These are phyloP conservation scores for Lepidopterella palustris DNA, from an alignment of 495 filamentous ascomycete species.

Conservation along the genomic window DNA sequence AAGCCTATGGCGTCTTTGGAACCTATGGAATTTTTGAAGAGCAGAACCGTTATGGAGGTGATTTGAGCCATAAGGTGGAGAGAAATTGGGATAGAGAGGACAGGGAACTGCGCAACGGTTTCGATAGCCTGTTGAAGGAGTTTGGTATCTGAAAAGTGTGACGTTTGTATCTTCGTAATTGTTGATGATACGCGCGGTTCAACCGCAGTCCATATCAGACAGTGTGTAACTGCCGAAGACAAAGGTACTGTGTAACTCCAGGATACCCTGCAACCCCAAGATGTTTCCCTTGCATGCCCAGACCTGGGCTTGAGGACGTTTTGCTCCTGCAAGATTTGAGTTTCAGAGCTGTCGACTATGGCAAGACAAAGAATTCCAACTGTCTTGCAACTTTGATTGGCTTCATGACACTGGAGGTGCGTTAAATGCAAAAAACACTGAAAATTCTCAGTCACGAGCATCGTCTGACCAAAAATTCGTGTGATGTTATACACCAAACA, in stretches of 20 bases:
- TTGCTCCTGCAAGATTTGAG: no score
- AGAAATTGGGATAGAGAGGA: constrained; percentile 5
- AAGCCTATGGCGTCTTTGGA: constrained; percentile 1
- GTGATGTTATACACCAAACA: background rate
- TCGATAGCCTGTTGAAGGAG: background rate
- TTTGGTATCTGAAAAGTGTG: background rate
- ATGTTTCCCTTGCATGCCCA: no score
- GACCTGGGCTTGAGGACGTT: no score
- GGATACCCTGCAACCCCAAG: background rate
- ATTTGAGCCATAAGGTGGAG: constrained; percentile 8
- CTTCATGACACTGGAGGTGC: background rate
- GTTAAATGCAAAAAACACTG: background rate
- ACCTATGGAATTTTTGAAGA: constrained; percentile 7
- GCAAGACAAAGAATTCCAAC: no score
- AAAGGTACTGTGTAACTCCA: background rate
- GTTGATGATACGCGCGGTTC: background rate
- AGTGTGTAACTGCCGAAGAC: background rate
- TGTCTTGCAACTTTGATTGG: no score
- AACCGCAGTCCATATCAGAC: background rate
- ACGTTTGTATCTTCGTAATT: background rate
- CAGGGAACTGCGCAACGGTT: background rate
- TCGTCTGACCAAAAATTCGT: background rate
- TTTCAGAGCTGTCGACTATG: no score
- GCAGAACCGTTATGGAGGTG: constrained; percentile 7
- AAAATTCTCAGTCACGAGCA: background rate